Conservation (phyloP, 768 basidiomycete genomes). For the Leccinum boreale region DNA sequence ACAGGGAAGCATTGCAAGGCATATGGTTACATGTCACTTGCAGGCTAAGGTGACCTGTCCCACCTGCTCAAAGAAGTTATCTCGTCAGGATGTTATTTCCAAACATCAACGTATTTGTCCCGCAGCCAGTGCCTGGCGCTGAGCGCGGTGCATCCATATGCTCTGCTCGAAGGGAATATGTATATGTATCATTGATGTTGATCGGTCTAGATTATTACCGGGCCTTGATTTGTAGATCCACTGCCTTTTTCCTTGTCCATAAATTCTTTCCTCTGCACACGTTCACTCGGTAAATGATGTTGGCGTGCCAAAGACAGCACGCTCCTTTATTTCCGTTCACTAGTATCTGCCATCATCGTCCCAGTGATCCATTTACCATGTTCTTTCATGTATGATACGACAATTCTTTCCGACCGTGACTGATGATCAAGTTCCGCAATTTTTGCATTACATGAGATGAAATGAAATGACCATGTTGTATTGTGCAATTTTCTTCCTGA, state of each 20-base stretch:
- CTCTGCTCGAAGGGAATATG: not conserved
- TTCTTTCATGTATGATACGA: not conserved
- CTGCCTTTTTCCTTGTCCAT: not conserved
- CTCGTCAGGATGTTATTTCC: slow-evolving; percentile 26
- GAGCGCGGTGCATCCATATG: not conserved
- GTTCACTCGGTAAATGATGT: not conserved
- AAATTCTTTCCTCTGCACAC: not conserved
- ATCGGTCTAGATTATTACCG: not conserved
- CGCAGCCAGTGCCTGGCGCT: slow-evolving; percentile 14
- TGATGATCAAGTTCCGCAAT: not conserved
- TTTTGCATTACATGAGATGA: not conserved
- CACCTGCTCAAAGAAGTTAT: slow-evolving; percentile 26
- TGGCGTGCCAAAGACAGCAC: slow-evolving; percentile 4
- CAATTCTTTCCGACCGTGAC: not conserved
- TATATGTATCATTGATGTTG: not conserved
- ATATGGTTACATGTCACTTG: slow-evolving; percentile 26
- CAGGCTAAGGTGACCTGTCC: slow-evolving; percentile 28
- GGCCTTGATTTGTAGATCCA: not conserved
- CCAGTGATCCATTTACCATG: not conserved
- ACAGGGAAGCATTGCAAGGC: slow-evolving; percentile 28
- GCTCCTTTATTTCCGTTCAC: not conserved
- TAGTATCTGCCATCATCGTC: not conserved
- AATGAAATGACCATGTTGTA: not conserved
- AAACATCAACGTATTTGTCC: slow-evolving; percentile 27
- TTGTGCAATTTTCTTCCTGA: not conserved